phyloP scores from a whole-genome alignment of 495 filamentous ascomycete genomes.

The Bathelium albidoporum region DNA sequence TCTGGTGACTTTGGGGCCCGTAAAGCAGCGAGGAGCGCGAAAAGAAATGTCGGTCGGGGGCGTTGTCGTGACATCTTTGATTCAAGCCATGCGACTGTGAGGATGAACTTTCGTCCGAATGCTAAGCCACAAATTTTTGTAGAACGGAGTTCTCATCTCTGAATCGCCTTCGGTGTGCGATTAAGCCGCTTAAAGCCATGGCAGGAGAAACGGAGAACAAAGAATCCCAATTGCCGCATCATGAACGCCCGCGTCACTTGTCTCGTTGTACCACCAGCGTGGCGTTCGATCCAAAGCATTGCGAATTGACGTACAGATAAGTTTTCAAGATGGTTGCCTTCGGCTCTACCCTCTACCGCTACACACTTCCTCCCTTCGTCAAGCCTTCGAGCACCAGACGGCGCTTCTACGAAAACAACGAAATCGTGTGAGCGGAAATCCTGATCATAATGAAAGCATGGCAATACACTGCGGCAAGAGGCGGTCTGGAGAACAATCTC shows the following conservation, averaged over 20 bases:
- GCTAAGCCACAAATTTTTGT: not conserved
- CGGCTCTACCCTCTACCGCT: not conserved
- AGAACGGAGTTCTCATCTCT: not conserved
- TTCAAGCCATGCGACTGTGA: not conserved
- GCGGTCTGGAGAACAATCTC: slow-evolving; percentile 49
- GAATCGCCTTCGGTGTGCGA: not conserved
- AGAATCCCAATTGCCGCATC: not conserved
- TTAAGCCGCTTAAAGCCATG: not conserved
- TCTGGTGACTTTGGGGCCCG: too few species aligned
- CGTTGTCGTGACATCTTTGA: not conserved
- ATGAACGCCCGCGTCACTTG: not conserved
- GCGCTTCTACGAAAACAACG: not conserved
- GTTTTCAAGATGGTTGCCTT: not conserved
- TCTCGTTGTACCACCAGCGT: too few species aligned
- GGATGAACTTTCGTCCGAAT: not conserved
- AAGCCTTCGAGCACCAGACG: not conserved
- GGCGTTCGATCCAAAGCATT: not conserved
- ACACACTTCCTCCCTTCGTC: not conserved
- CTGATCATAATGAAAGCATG: slow-evolving; percentile 47
- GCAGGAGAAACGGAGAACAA: not conserved
- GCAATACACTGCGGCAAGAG: slow-evolving; percentile 43
- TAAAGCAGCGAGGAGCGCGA: too few species aligned
- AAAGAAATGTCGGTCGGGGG: too few species aligned
- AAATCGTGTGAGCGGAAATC: not conserved
- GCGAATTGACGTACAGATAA: not conserved